phyloP scores from a whole-genome alignment of 306 rosid genomes.

The Rosa chinensis region DNA sequence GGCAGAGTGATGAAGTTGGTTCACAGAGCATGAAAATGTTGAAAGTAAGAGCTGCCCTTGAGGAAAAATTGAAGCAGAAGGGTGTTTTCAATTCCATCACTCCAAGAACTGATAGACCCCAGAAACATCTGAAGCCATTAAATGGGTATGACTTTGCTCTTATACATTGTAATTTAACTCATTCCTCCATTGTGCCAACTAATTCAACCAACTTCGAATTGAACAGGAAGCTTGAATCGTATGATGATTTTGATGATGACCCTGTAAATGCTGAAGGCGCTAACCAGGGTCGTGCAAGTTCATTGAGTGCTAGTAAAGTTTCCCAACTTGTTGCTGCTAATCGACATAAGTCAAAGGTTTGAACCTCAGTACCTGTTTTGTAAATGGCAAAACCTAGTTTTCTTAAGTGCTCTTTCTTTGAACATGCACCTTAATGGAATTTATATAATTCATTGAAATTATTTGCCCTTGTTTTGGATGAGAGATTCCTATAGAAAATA shows the following conservation, averaged over 20 bases:
- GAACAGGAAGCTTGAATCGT: slow-evolving; percentile 67
- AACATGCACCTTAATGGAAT: neutral
- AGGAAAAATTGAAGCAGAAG: slow-evolving; percentile 72
- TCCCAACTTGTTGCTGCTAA: slow-evolving; percentile 36
- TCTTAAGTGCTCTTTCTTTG: neutral
- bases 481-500: neutral
- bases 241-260: slow-evolving; percentile 82
- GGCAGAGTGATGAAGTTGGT: slow-evolving; percentile 60
- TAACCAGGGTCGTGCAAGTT: slow-evolving; percentile 29
- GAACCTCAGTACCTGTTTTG: neutral
- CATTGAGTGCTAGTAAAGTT: slow-evolving; percentile 31
- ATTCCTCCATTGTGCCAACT: slow-evolving; percentile 25
- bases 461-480: neutral
- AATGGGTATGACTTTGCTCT: slow-evolving; percentile 57
- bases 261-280: slow-evolving; percentile 37
- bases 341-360: slow-evolving; percentile 64
- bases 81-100: slow-evolving; percentile 49
- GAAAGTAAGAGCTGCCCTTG: slow-evolving; percentile 77
- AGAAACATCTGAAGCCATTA: slow-evolving; percentile 51
- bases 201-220: slow-evolving; percentile 28
- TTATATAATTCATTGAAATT: neutral
- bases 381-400: neutral
- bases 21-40: slow-evolving; percentile 76
- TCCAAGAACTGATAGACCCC: slow-evolving; percentile 47
- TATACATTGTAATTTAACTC: slow-evolving; percentile 2